These are phyloP conservation scores for Botrytis medusae DNA, from an alignment of 2,329 filamentous ascomycete genomes.

Conservation along the genomic window DNA sequence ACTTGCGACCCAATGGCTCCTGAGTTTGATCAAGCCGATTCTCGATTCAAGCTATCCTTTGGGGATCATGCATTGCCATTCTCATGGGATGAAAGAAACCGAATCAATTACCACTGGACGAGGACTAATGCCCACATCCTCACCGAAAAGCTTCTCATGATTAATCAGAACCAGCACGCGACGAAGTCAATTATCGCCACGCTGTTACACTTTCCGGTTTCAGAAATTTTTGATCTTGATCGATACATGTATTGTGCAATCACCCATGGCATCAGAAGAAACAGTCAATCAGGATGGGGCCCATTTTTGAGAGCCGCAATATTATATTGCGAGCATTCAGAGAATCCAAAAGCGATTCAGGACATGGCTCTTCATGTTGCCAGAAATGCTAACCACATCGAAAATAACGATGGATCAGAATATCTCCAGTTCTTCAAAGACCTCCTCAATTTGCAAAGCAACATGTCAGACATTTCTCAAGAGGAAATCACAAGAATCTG, in stretches of 20 bases:
- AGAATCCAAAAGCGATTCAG: conserved; percentile 25
- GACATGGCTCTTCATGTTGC: conserved; percentile 32
- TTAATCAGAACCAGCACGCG: conserved; percentile 55
- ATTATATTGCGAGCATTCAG: conserved; percentile 37
- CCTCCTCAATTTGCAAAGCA: conserved; percentile 26
- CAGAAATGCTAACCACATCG: conserved; percentile 30
- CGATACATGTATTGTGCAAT: conserved; percentile 48
- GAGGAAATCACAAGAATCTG: conserved; percentile 40
- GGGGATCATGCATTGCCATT: conserved; percentile 42
- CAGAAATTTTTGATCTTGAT: conserved; percentile 53
- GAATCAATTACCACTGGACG: conserved; percentile 48
- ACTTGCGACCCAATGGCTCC: conserved; percentile 31
- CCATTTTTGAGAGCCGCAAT: conserved; percentile 39
- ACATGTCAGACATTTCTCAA: conserved; percentile 41
- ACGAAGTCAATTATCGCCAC: conserved; percentile 57
- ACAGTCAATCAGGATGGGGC: conserved; percentile 22
- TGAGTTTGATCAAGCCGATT: conserved; percentile 3
- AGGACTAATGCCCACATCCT: conserved; percentile 50
- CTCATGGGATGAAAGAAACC: conserved; percentile 48
- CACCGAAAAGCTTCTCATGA: conserved; percentile 63
- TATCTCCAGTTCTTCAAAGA: conserved; percentile 40
- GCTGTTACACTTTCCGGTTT: conserved; percentile 53
- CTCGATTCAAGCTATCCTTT: conserved; percentile 12
- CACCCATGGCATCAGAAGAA: conserved; percentile 33
- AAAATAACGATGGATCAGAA: conserved; percentile 37